phyloP scores from a whole-genome alignment of 768 basidiomycete species.

The Pleurotus tuoliensis region DNA sequence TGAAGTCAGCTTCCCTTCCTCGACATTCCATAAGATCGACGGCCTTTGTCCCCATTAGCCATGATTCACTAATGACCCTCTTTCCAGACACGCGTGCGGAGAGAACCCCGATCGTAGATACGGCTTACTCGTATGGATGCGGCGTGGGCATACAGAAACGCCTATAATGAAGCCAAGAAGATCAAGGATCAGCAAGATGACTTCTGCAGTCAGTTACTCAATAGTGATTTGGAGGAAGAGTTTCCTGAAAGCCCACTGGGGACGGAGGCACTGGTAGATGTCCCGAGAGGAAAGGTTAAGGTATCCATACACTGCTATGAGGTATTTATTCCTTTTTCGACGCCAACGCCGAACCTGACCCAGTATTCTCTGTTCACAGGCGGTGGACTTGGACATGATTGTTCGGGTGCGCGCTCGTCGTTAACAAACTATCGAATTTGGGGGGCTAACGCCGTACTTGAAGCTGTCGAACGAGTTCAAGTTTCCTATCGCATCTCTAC shows the following conservation, averaged over 20 bases:
- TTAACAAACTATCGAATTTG: too few relatives aligned
- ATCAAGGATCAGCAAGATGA: slow-evolving; percentile 66
- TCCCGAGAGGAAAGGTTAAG: slow-evolving; percentile 72
- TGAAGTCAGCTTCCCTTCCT: slow-evolving; percentile 48
- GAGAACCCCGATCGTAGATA: slow-evolving; percentile 56
- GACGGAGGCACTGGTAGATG: slow-evolving; percentile 69
- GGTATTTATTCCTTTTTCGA: slow-evolving; percentile 14
- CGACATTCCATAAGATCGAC: too few relatives aligned
- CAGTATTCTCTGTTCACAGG: slow-evolving; percentile 26
- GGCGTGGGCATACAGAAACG: slow-evolving; percentile 65
- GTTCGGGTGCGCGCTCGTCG: slow-evolving; percentile 45
- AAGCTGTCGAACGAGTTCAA: slow-evolving; percentile 80
- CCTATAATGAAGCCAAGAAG: slow-evolving; percentile 64
- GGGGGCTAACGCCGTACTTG: background rate
- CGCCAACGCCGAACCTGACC: too few relatives aligned
- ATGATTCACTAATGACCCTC: background rate
- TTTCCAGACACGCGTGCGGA: slow-evolving; percentile 63
- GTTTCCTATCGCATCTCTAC: slow-evolving; percentile 71
- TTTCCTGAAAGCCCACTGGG: slow-evolving; percentile 64
- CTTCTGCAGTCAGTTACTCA: slow-evolving; percentile 50
- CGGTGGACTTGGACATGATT: slow-evolving; percentile 65
- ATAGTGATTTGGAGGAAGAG: slow-evolving; percentile 39
- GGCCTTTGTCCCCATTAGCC: background rate
- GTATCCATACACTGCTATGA: slow-evolving; percentile 43
- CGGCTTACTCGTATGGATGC: slow-evolving; percentile 56